phyloP scores from a whole-genome alignment of 2,329 filamentous ascomycete genomes.

The Claviceps purpurea region DNA sequence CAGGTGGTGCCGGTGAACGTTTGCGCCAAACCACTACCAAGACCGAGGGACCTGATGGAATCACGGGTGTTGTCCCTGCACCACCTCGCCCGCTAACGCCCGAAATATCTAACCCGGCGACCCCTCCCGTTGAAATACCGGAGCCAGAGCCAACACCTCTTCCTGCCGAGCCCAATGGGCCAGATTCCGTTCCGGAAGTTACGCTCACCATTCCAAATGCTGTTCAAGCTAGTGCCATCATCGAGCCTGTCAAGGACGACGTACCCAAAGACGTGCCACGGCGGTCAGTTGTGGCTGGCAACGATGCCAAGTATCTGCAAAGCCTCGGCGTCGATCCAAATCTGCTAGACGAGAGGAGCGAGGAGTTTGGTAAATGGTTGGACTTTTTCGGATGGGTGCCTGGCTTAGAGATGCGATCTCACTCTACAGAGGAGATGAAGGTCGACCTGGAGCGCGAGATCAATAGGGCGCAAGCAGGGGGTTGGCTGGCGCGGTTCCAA shows the following conservation, averaged over 20 bases:
- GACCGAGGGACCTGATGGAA: conserved; percentile 67
- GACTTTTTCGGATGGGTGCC: conserved; percentile 81
- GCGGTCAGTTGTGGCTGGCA: conserved; percentile 52
- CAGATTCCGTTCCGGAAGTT: conserved; percentile 35
- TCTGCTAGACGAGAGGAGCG: conserved; percentile 61
- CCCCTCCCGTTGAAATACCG: background rate
- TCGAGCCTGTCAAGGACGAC: conserved; percentile 19
- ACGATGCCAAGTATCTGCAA: conserved; percentile 66
- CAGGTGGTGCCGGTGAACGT: conserved; percentile 74
- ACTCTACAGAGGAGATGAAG: conserved; percentile 69
- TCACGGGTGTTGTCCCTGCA: conserved; percentile 75
- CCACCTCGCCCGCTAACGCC: conserved; percentile 38
- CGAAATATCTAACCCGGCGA: conserved; percentile 17
- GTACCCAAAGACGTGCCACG: conserved; percentile 34
- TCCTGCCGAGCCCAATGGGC: background rate
- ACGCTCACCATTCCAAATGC: conserved; percentile 40
- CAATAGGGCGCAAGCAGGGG: conserved; percentile 80
- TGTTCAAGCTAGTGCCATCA: conserved; percentile 24
- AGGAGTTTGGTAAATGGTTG: conserved; percentile 70
- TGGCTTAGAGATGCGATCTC: conserved; percentile 58
- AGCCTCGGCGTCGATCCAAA: conserved; percentile 64
- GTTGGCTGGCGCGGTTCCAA: conserved; percentile 73
- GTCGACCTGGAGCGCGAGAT: conserved; percentile 75
- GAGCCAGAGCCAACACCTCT: background rate
- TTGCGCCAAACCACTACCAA: conserved; percentile 50